Evolutionary conservation across 1,139 yeast genomes (phyloP), one percentile per base, ranked within the genome.

Genomic region (Arxiozyma bovina): DNA sequence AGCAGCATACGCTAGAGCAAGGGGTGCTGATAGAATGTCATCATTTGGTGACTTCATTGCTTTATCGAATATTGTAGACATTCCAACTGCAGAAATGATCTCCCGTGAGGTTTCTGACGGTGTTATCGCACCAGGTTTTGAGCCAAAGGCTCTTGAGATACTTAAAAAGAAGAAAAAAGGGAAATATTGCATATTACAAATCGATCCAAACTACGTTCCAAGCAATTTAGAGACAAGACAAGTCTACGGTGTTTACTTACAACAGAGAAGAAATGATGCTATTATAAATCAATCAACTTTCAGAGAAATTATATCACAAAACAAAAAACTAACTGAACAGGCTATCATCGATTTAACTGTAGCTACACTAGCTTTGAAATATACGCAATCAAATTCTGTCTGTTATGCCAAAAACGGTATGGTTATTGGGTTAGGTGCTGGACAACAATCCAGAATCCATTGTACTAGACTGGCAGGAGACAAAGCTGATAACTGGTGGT

Each of bases 11-110:
- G 99, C 99, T 48, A 87, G 99, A 75, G 99, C 99, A 54, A 87
- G 99, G 75, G 99, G 99, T 73, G 99, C 99, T 62, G 99, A 93
- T 76, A 86, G 99, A 80, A 93, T 93, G 99, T 90, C 98, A 17
- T 88, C 96, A 18, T 93, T 93, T 70, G 99, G 99, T 70, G 99
- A 93, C 75, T 93, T 91, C 80, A 93, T 93, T 69, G 99, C 99
- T 54, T 79, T 93, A 61, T 89, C 97, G 58, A 91, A 91, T 78
- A 88, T 87, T 74, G 99, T 93, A 61, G 99, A 93, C 73, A 77
- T 87, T 56, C 91, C 97, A 70, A 93, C 99, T 57, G 99, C 99
- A 55, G 87, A 87, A 74, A 93, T 93, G 74, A 93, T 93, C 71
- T 87, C 97, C 57, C 89, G 88, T 75, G 99, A 93, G 77, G 99